These are phyloP conservation scores for Talaromyces sp. DNA, from an alignment of 2,329 filamentous ascomycete species.

Conservation along the genomic window DNA sequence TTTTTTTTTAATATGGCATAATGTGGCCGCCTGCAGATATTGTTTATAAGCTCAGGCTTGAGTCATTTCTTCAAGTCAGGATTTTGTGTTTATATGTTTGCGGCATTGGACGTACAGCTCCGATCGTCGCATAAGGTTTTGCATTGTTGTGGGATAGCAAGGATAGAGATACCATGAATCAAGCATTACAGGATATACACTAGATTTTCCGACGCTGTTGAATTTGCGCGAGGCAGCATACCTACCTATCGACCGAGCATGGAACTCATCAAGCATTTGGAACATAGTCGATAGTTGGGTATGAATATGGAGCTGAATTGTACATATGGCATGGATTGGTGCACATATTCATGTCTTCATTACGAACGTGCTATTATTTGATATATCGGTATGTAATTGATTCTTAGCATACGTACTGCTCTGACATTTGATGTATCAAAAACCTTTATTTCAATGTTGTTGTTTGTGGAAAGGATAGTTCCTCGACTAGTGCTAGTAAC, in stretches of 20 bases:
- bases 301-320: background rate
- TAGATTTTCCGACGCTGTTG: too few species aligned
- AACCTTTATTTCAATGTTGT: too few species aligned
- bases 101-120: background rate
- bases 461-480: background rate
- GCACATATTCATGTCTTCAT: background rate
- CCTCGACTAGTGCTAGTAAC: too few species aligned
- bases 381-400: background rate
- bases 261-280: background rate
- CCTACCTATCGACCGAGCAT: too few species aligned
- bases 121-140: background rate
- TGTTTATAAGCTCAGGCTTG: background rate
- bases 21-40: background rate
- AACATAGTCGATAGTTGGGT: background rate
- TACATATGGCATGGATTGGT: background rate
- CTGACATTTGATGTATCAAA: background rate
- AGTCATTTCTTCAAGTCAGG: background rate
- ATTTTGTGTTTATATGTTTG: slow-evolving; percentile 1
- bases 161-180: slow-evolving; percentile 7
- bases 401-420: background rate
- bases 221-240: too few species aligned
- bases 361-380: background rate
- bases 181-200: background rate
- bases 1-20: slow-evolving; percentile 5
- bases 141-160: slow-evolving; percentile 2